These are phyloP conservation scores for Xylaria scruposa DNA, from an alignment of 495 filamentous ascomycete species.

Conservation along the genomic window DNA sequence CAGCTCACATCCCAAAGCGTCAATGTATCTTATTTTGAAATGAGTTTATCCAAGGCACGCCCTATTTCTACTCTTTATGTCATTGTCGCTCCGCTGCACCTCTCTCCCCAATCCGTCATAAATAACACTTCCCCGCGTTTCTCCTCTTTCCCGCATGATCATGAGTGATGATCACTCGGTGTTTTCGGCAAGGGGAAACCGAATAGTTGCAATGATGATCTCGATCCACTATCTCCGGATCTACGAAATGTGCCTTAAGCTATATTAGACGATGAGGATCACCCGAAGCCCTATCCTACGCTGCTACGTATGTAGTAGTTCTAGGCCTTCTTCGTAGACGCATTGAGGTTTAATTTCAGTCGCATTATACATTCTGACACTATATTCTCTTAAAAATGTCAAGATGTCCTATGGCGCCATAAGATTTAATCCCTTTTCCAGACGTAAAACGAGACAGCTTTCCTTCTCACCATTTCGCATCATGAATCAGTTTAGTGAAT, in stretches of 20 bases:
- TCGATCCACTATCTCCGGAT: slow-evolving; percentile 10
- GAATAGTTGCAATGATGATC: slow-evolving; percentile 4
- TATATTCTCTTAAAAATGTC: background rate
- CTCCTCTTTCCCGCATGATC: slow-evolving; percentile 20
- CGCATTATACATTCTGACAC: background rate
- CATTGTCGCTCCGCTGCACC: background rate
- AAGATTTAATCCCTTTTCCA: background rate
- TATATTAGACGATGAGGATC: background rate
- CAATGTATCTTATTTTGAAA: background rate
- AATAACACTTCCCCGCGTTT: slow-evolving; percentile 20
- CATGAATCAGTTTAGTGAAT: background rate
- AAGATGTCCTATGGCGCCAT: background rate
- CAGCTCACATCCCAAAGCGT: background rate
- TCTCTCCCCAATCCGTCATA: background rate
- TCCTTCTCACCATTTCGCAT: background rate
- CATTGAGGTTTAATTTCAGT: background rate
- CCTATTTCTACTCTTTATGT: background rate
- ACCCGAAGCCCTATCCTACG: background rate
- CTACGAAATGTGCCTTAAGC: background rate
- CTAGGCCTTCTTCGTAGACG: background rate
- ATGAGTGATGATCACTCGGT: slow-evolving; percentile 6
- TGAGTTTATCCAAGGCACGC: background rate
- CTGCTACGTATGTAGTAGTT: too few relatives aligned
- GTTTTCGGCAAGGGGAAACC: background rate
- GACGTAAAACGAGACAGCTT: background rate